phyloP scores from a whole-genome alignment of 768 basidiomycete genomes.

The Lanmaoa rubissima region DNA sequence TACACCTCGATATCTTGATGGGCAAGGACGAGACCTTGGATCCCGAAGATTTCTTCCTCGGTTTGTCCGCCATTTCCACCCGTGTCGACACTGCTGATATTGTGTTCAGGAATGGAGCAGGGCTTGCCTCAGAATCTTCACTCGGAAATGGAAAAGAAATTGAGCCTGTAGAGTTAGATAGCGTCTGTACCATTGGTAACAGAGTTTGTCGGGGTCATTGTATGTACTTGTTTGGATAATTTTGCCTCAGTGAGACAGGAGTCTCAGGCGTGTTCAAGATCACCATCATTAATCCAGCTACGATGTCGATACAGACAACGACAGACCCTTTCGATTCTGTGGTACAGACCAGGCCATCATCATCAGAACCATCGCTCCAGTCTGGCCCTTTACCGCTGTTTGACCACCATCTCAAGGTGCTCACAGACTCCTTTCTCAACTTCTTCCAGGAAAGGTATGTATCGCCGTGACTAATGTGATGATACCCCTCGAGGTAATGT shows the following conservation, averaged over 20 bases:
- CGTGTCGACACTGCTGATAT: conserved; percentile 2
- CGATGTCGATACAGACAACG: conserved; percentile 16
- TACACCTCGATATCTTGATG: conserved; percentile 91
- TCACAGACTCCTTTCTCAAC: conserved; percentile 69
- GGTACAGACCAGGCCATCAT: conserved; percentile 22
- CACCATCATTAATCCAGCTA: conserved; percentile 8
- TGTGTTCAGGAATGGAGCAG: conserved; percentile 50
- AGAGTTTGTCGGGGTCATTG: conserved; percentile 15
- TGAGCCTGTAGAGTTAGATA: conserved; percentile 38
- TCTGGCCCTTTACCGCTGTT: conserved; percentile 66
- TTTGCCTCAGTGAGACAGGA: conserved; percentile 3
- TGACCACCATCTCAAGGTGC: conserved; percentile 64
- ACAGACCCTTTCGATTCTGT: conserved; percentile 26
- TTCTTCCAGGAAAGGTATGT: conserved; percentile 86
- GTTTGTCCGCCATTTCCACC: conserved; percentile 39
- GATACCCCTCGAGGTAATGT: conserved; percentile 20
- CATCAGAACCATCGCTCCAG: conserved; percentile 29
- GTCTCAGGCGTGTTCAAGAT: neutral
- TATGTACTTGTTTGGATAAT: conserved; percentile 25
- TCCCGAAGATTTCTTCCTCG: conserved; percentile 75
- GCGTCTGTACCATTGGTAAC: neutral
- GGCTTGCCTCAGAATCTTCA: conserved; percentile 56
- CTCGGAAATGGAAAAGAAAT: conserved; percentile 64
- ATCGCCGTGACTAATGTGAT: conserved; percentile 11
- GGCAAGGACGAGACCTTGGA: conserved; percentile 87